Evolutionary conservation across 148 eudicot species (phyloP).

Genomic region (Oxyria digyna): DNA sequence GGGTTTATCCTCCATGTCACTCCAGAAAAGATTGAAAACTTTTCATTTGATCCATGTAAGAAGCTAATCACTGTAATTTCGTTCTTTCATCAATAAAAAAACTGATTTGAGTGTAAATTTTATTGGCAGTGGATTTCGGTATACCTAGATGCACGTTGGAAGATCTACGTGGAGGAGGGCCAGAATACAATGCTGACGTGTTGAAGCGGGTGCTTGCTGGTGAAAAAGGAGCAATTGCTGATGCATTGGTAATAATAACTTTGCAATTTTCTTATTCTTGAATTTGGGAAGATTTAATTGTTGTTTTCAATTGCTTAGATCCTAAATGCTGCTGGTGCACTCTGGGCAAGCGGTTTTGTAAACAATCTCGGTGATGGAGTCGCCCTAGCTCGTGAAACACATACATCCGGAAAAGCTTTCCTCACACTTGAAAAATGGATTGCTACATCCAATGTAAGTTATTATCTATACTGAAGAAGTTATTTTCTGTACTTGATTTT

Average conservation of each 20-base stretch:
- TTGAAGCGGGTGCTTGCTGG: slow-evolving; percentile 74
- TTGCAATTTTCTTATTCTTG: not conserved
- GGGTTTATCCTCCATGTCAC: slow-evolving; percentile 83
- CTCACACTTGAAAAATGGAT: slow-evolving; percentile 71
- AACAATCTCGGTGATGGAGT: slow-evolving; percentile 65
- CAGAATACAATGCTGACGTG: slow-evolving; percentile 80
- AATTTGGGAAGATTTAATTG: not conserved
- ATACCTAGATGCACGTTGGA: slow-evolving; percentile 80
- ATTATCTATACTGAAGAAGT: not conserved
- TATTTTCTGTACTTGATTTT: not conserved
- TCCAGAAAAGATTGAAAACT: slow-evolving; percentile 59
- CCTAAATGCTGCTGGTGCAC: slow-evolving; percentile 87
- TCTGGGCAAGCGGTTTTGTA: slow-evolving; percentile 63
- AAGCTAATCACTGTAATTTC: not conserved
- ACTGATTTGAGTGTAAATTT: not conserved
- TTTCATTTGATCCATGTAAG: slow-evolving; percentile 89
- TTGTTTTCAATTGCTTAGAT: slow-evolving; percentile 26
- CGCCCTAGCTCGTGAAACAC: slow-evolving; percentile 66
- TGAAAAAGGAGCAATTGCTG: slow-evolving; percentile 73
- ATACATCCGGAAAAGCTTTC: slow-evolving; percentile 61
- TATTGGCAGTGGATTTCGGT: slow-evolving; percentile 74
- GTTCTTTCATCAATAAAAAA: too few relatives aligned
- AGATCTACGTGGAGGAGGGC: slow-evolving; percentile 79
- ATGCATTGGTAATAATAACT: slow-evolving; percentile 59
- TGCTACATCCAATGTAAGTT: slow-evolving; percentile 51